Evolutionary conservation across 371 early-diverging fungal genomes (phyloP).

Genomic region (Entomophthora muscae): DNA sequence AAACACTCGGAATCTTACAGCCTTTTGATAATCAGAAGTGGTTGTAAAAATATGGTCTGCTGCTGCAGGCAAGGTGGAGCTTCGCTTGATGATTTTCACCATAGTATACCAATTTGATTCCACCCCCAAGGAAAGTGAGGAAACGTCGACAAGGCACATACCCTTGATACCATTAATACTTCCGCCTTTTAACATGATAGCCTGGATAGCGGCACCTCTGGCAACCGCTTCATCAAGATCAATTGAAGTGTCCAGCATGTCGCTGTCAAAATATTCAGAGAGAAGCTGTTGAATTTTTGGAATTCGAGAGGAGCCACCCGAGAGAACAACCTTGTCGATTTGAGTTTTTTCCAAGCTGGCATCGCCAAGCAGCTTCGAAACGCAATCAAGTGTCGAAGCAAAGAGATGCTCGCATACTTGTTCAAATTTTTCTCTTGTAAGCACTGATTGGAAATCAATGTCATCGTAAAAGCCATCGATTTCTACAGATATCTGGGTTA

Average conservation of each 20-base stretch:
- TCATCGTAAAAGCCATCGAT: conserved; percentile 85
- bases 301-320: conserved; percentile 98
- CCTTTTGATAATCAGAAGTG: conserved; percentile 94
- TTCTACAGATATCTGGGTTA: conserved; percentile 53
- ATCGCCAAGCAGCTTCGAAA: conserved; percentile 93
- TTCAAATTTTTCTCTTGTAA: conserved; percentile 93
- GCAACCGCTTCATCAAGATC: conserved; percentile 98
- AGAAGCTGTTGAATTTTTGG: too few relatives aligned
- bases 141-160: conserved; percentile 59
- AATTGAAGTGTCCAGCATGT: too few relatives aligned
- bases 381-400: conserved; percentile 85
- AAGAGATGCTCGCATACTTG: conserved; percentile 56
- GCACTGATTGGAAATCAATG: conserved; percentile 76
- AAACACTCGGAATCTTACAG: conserved; percentile 91
- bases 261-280: too few relatives aligned
- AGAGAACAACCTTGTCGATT: conserved; percentile 89
- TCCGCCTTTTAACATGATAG: conserved; percentile 79
- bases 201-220: conserved; percentile 97
- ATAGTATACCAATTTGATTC: conserved; percentile 96
- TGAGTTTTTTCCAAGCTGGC: conserved; percentile 51
- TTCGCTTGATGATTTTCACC: conserved; percentile 89
- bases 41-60: conserved; percentile 96
- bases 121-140: conserved; percentile 82
- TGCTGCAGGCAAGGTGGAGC: conserved; percentile 93
- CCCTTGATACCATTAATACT: conserved; percentile 27